Evolutionary conservation across 257 asterid species (phyloP), one percentile per base, ranked within the genome.

Genomic region (Echites panduratus): DNA sequence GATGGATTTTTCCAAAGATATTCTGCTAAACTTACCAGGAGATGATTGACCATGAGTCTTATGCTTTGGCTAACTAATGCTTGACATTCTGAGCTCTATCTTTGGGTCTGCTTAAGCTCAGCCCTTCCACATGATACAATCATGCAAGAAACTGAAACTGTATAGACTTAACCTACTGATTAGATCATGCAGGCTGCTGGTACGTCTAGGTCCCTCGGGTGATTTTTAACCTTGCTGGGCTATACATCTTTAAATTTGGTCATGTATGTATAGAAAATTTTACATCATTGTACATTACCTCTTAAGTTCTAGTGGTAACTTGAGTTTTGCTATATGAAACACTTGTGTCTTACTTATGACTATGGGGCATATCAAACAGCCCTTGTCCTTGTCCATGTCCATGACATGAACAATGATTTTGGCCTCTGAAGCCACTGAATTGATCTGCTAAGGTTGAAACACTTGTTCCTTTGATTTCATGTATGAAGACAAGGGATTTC

Each of bases 81-180:
- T 29, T 59, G 2, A 13, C 66, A 41, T 59, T n/a, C 27, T 24
- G 7, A 12, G 43, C 4, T 22, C 5, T 29, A 5, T 16, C 9
- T 35, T 61, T 29, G 7, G 66, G 10, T 7, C 44, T 38, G 22
- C 66, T 61, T 29, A 61, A 29, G 22, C 66, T 61, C 44, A 29
- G 29, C 20, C 66, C 66, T 61, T 27, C 10, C 32, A 12, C 22
- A 10, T 9, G 4, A 61, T 32, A 61, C 40, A 27, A 13, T 5
- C 66, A 29, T 16, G 44, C 22, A 38, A 29, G 44, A 32, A 29
- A 16, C 10, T 61, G 66, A 61, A 61, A 61, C 22, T 61, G 66
- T 61, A 61, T 61, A 61, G 44, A 29, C 16, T 61, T 61, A 29
- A 61, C 66, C 66, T 61, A 61, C 66, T 61, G 66, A 61, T 61